phyloP scores from a whole-genome alignment of 2,329 filamentous ascomycete species.

The Aureobasidium sp. region DNA sequence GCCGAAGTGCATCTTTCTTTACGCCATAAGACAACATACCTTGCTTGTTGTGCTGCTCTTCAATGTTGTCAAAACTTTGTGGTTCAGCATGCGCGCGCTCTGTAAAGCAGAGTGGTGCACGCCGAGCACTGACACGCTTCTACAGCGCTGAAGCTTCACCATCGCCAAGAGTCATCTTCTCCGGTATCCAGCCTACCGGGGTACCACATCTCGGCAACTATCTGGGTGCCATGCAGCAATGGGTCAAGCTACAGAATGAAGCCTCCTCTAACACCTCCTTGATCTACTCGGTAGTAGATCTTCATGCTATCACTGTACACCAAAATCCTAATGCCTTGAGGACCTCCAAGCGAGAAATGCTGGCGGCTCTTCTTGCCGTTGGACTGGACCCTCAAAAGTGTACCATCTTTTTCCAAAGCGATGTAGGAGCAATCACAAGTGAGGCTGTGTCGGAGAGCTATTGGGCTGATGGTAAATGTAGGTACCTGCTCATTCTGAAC shows the following conservation, averaged over 20 bases:
- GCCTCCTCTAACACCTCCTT: constrained; percentile 53
- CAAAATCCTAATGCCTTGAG: constrained; percentile 58
- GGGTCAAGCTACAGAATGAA: constrained; percentile 71
- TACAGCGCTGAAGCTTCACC: background rate
- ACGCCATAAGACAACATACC: background rate
- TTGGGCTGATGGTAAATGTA: constrained; percentile 27
- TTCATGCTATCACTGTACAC: constrained; percentile 82
- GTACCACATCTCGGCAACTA: constrained; percentile 95
- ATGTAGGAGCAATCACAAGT: constrained; percentile 43
- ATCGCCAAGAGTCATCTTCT: constrained; percentile 61
- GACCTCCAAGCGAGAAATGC: constrained; percentile 61
- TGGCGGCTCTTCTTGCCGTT: constrained; percentile 76
- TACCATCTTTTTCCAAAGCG: constrained; percentile 73
- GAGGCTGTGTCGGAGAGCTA: background rate
- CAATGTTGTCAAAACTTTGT: background rate
- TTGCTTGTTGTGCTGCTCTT: background rate
- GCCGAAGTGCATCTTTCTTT: background rate
- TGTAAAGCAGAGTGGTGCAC: background rate
- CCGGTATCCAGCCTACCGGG: constrained; percentile 93
- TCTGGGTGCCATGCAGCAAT: constrained; percentile 78
- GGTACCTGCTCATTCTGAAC: constrained; percentile 73
- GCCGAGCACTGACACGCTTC: background rate
- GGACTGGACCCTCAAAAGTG: constrained; percentile 73
- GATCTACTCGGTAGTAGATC: constrained; percentile 82
- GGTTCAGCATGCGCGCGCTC: background rate